Evolutionary conservation across 495 filamentous ascomycete species (phyloP).

Genomic region (Paragyromitra xinjiangensis): DNA sequence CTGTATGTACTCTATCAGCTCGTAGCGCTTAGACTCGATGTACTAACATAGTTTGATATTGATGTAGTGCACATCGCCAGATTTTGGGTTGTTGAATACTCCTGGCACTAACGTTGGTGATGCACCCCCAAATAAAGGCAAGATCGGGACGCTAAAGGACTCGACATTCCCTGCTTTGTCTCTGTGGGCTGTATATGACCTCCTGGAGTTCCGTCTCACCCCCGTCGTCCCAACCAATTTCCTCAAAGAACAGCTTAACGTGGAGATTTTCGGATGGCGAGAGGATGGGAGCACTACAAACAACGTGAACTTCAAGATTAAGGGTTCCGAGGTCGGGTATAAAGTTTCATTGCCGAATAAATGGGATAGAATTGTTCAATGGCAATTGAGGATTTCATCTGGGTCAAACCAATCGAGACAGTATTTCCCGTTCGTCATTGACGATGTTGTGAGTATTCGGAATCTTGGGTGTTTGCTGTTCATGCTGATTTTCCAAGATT

Average conservation of each 20-base stretch:
- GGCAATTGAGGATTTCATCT: slow-evolving; percentile 31
- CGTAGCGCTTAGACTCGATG: neutral
- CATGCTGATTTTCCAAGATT: slow-evolving; percentile 10
- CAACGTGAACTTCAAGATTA: slow-evolving; percentile 7
- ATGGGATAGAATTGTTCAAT: slow-evolving; percentile 24
- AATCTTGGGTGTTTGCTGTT: neutral
- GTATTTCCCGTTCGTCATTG: slow-evolving; percentile 31
- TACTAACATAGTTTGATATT: neutral
- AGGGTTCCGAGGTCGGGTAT: slow-evolving; percentile 14
- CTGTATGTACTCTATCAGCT: neutral
- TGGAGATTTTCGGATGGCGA: slow-evolving; percentile 15
- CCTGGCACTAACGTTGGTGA: slow-evolving; percentile 14
- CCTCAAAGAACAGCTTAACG: slow-evolving; percentile 7
- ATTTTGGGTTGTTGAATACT: slow-evolving; percentile 11
- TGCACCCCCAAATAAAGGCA: slow-evolving; percentile 13
- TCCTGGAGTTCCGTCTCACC: slow-evolving; percentile 14
- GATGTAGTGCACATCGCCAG: slow-evolving; percentile 12
- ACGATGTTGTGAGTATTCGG: slow-evolving; percentile 13
- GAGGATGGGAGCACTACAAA: slow-evolving; percentile 10
- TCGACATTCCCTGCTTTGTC: slow-evolving; percentile 6
- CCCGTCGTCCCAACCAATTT: slow-evolving; percentile 7
- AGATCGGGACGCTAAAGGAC: slow-evolving; percentile 14
- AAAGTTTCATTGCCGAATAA: slow-evolving; percentile 13
- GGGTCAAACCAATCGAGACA: slow-evolving; percentile 17
- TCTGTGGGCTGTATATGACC: slow-evolving; percentile 18